Conservation (phyloP, 2,329 filamentous ascomycete species). For the Clonostachys sp. region DNA sequence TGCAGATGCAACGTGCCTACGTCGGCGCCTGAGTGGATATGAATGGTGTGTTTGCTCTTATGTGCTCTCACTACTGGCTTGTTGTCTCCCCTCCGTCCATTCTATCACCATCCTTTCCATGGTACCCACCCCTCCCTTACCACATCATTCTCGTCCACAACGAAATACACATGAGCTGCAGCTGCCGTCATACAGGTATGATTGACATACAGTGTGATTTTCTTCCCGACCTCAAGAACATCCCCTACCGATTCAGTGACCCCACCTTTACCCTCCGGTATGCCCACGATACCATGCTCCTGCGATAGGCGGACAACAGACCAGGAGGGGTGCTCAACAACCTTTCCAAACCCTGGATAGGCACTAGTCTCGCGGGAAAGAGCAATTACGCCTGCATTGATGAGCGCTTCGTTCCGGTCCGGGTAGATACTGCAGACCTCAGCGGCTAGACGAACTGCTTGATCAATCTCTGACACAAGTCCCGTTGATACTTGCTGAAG, state of each 20-base stretch:
- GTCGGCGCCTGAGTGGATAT: too few relatives aligned
- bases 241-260: constrained; percentile 5
- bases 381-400: constrained; percentile 27
- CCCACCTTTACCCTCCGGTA: neutral
- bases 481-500: constrained; percentile 30
- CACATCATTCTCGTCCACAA: constrained; percentile 25
- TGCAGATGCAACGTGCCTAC: too few relatives aligned
- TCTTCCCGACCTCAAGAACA: constrained; percentile 23
- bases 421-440: constrained; percentile 32
- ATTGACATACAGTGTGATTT: constrained; percentile 20
- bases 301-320: constrained; percentile 25
- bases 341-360: constrained; percentile 19
- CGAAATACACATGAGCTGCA: constrained; percentile 25
- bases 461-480: constrained; percentile 16
- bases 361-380: constrained; percentile 25
- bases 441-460: constrained; percentile 20
- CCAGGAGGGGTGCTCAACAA: constrained; percentile 20
- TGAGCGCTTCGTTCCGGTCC: constrained; percentile 27
- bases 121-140: constrained; percentile 26
- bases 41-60: too few relatives aligned
- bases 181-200: constrained; percentile 31
- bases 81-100: too few relatives aligned
- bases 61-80: too few relatives aligned
- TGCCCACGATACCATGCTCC: constrained; percentile 27
- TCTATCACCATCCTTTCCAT: constrained; percentile 21